A percentile compares a stretch with the other conserved stretches of the same genome.
These are phyloP conservation scores for Elsinoe australis DNA, from an alignment of 2,329 filamentous ascomycete species.

Conservation along the genomic window DNA sequence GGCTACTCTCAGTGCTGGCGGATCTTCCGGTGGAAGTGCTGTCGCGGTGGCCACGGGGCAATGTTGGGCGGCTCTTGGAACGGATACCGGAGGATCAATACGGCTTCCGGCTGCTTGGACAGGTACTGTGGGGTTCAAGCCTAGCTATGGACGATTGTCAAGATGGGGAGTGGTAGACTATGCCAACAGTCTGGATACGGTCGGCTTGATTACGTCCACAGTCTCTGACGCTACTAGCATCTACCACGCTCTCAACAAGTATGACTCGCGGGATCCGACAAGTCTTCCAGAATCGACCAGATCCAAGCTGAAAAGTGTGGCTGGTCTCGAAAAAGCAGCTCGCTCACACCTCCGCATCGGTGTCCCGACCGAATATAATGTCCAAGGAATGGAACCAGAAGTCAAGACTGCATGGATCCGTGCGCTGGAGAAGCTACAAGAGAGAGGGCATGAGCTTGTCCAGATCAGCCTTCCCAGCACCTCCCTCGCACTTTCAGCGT, in stretches of 20 bases:
- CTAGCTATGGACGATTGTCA: constrained; percentile 80
- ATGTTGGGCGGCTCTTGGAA: constrained; percentile 68
- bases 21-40: constrained; percentile 90
- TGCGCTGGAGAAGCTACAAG: constrained; percentile 53
- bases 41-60: constrained; percentile 64
- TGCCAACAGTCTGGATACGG: constrained; percentile 86
- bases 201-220: constrained; percentile 61
- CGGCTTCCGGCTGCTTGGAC: constrained; percentile 82
- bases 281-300: constrained; percentile 55
- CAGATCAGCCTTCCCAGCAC: constrained; percentile 77
- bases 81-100: constrained; percentile 87
- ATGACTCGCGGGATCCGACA: constrained; percentile 69
- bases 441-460: constrained; percentile 62
- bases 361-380: constrained; percentile 72
- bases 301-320: no score
- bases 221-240: constrained; percentile 41
- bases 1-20: constrained; percentile 59
- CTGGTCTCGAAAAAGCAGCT: no score
- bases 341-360: constrained; percentile 48
- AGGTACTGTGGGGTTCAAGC: constrained; percentile 77
- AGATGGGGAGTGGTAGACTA: constrained; percentile 83
- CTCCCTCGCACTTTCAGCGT: constrained; percentile 76
- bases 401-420: constrained; percentile 61
- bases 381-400: no score
- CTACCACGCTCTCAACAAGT: constrained; percentile 46